Conservation (phyloP, 768 basidiomycete genomes). For the Ramaria sp. region DNA sequence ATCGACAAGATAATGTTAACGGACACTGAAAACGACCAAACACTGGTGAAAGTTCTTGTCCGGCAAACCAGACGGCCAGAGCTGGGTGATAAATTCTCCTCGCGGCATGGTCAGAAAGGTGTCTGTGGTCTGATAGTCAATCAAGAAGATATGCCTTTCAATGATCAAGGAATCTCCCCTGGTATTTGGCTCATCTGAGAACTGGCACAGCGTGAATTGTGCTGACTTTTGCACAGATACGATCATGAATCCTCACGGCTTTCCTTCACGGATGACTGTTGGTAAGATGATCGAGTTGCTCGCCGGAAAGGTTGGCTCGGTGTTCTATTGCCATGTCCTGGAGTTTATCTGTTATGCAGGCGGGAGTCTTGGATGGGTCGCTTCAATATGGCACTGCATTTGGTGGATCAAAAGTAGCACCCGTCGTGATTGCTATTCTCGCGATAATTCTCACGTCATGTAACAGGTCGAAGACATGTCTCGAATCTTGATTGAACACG, state of each 20-base stretch:
- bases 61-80: slow-evolving; percentile 95
- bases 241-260: slow-evolving; percentile 99
- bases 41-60: slow-evolving; percentile 92
- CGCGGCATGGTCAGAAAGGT: slow-evolving; percentile 96
- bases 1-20: slow-evolving; percentile 98
- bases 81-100: slow-evolving; percentile 97
- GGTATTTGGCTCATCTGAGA: slow-evolving; percentile 34
- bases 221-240: slow-evolving; percentile 48
- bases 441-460: neutral
- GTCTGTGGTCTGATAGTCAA: slow-evolving; percentile 98
- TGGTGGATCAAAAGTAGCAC: slow-evolving; percentile 86
- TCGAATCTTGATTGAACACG: slow-evolving; percentile 85
- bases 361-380: slow-evolving; percentile 82
- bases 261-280: slow-evolving; percentile 98
- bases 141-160: slow-evolving; percentile 99
- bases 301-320: slow-evolving; percentile 70
- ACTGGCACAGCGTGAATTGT: neutral
- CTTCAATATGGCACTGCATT: slow-evolving; percentile 95
- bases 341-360: slow-evolving; percentile 33
- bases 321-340: neutral
- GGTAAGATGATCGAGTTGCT: slow-evolving; percentile 99
- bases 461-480: slow-evolving; percentile 94
- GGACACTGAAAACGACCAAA: slow-evolving; percentile 94
- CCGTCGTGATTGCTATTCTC: neutral
- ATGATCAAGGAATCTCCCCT: slow-evolving; percentile 91